phyloP scores from a whole-genome alignment of 2,329 filamentous ascomycete species.

The Verticillium dahliae region DNA sequence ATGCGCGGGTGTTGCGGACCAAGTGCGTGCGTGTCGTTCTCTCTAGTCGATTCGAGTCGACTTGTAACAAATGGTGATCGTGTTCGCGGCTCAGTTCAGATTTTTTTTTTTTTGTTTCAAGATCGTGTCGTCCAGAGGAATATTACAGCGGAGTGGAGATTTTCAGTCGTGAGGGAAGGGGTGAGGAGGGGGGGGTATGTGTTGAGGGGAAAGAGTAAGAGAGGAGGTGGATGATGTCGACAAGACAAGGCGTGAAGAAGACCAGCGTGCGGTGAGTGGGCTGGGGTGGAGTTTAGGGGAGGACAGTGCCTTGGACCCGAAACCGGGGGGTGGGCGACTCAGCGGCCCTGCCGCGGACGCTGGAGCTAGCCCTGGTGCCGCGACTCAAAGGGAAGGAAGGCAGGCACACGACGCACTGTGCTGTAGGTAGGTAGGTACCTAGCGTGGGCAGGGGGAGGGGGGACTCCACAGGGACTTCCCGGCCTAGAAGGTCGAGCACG shows the following conservation, averaged over 20 bases:
- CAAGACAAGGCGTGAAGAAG: not conserved
- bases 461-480: not conserved
- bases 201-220: not conserved
- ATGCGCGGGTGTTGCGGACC: not conserved
- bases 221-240: not conserved
- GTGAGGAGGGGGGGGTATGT: not conserved
- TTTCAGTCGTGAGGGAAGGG: not conserved
- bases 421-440: too few species aligned
- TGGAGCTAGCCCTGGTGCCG: not conserved
- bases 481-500: not conserved
- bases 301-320: not conserved
- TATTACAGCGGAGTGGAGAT: constrained; percentile 1
- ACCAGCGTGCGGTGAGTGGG: not conserved
- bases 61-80: not conserved
- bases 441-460: not conserved
- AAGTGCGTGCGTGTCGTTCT: not conserved
- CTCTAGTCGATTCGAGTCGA: not conserved
- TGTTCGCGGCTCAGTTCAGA: not conserved
- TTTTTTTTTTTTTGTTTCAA: not conserved
- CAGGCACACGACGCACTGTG: not conserved
- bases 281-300: not conserved
- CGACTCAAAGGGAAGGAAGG: not conserved
- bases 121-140: not conserved
- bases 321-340: not conserved
- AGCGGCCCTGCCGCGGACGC: not conserved